Percentiles rank a stretch among this genome's conserved stretches.
phyloP scores from a whole-genome alignment of 805 yeast species.

The Suhomyces kilbournensis region DNA sequence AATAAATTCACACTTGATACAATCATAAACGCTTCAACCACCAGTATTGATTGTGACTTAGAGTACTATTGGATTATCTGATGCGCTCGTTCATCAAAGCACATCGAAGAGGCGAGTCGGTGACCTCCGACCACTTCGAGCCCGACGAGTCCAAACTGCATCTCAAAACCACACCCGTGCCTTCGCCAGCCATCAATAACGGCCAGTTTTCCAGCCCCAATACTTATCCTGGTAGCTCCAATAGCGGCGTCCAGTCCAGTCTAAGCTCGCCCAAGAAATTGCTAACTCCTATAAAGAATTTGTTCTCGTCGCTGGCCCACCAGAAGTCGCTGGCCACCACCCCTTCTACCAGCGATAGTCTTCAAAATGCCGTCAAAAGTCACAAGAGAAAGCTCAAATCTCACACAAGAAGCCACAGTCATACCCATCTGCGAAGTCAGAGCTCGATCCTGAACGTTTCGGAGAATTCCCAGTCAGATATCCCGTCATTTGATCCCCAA shows the following conservation, averaged over 20 bases:
- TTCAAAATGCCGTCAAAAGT: slow-evolving; percentile 1
- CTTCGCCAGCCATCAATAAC: slow-evolving; percentile 3
- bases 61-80: not conserved
- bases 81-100: slow-evolving; percentile 17
- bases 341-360: slow-evolving; percentile 5
- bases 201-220: slow-evolving; percentile 8
- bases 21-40: too few species aligned
- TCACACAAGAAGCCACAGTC: slow-evolving; percentile 5
- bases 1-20: too few species aligned
- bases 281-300: slow-evolving; percentile 25
- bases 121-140: slow-evolving; percentile 8
- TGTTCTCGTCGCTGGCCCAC: slow-evolving; percentile 18
- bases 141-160: slow-evolving; percentile 7
- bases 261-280: slow-evolving; percentile 24
- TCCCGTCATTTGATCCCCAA: not conserved
- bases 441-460: slow-evolving; percentile 6
- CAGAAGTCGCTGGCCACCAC: slow-evolving; percentile 9
- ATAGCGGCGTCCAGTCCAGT: not conserved
- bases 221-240: not conserved
- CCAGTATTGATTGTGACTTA: not conserved
- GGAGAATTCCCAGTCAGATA: not conserved
- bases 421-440: slow-evolving; percentile 8
- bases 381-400: not conserved
- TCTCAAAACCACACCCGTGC: slow-evolving; percentile 3
- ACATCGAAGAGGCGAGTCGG: slow-evolving; percentile 14